A percentile compares a stretch with the other conserved stretches of the same genome.
Conservation (phyloP, 495 filamentous ascomycete species). For the Penicillium turbatum region DNA sequence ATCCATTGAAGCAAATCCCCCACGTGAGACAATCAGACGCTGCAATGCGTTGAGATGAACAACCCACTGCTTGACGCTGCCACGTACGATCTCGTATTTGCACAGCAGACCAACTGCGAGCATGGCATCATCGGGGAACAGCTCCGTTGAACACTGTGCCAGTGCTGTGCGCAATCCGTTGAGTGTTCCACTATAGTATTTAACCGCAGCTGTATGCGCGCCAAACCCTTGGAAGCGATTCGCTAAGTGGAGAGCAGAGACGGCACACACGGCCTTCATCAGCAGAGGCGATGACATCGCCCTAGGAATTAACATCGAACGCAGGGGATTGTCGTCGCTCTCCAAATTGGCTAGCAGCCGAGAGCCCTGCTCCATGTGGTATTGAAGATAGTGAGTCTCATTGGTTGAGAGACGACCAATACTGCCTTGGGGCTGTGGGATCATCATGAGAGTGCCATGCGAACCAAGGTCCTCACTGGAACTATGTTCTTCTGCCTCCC, state of each 20-base stretch:
- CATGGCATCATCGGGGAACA: constrained; percentile 34
- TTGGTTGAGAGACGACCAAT: constrained; percentile 31
- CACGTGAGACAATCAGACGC: constrained; percentile 36
- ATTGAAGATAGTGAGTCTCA: constrained; percentile 44
- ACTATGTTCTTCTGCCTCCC: not conserved
- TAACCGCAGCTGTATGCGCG: constrained; percentile 32
- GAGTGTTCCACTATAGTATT: constrained; percentile 39
- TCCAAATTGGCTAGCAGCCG: constrained; percentile 41
- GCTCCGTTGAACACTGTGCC: constrained; percentile 14
- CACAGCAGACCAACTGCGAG: constrained; percentile 41
- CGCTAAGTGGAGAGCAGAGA: constrained; percentile 42
- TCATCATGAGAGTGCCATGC: constrained; percentile 1
- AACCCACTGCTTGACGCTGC: constrained; percentile 43
- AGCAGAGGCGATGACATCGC: constrained; percentile 42
- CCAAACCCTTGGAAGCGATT: constrained; percentile 30
- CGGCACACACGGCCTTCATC: constrained; percentile 41
- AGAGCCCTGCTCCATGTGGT: constrained; percentile 40
- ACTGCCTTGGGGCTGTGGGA: constrained; percentile 12
- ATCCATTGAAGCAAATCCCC: constrained; percentile 34
- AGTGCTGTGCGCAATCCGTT: constrained; percentile 32
- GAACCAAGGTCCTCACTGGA: not conserved
- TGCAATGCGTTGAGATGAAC: constrained; percentile 41
- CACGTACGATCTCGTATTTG: constrained; percentile 45
- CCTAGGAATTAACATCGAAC: constrained; percentile 39
- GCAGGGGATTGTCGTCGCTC: constrained; percentile 39